Conservation (phyloP, 2,329 filamentous ascomycete genomes). For the Cadophora sp. region DNA sequence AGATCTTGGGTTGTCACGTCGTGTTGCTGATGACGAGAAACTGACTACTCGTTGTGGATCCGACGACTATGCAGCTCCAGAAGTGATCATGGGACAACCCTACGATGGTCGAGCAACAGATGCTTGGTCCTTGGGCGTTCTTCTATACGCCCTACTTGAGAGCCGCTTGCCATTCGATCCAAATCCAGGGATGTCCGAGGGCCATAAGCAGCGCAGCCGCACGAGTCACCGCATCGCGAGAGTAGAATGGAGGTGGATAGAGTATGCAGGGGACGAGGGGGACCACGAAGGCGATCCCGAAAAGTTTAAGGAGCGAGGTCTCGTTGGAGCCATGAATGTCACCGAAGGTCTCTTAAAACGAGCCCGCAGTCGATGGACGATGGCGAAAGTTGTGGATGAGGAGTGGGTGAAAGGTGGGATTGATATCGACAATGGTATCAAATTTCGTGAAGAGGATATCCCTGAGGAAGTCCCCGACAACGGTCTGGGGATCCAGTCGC, state of each 20-base stretch:
- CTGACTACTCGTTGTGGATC: conserved; percentile 94
- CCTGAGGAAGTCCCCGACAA: conserved; percentile 37
- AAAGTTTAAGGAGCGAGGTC: conserved; percentile 67
- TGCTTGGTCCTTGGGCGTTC: conserved; percentile 92
- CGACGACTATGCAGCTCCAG: conserved; percentile 96
- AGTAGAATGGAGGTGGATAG: conserved; percentile 94
- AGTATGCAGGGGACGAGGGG: conserved; percentile 82
- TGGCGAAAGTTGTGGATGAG: conserved; percentile 74
- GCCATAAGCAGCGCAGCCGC: conserved; percentile 76
- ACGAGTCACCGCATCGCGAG: conserved; percentile 94
- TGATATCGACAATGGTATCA: conserved; percentile 66
- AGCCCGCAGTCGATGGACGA: conserved; percentile 76
- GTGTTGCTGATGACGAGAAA: conserved; percentile 84
- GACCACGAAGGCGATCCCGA: conserved; percentile 76
- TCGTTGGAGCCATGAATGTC: conserved; percentile 78
- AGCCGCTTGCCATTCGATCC: conserved; percentile 93
- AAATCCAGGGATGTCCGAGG: conserved; percentile 79
- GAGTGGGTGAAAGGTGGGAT: conserved; percentile 83
- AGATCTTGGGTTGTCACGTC: conserved; percentile 87
- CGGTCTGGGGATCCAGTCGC: conserved; percentile 1
- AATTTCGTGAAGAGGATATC: conserved; percentile 60
- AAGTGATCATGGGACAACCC: conserved; percentile 92
- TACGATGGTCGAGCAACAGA: conserved; percentile 94
- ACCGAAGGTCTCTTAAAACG: conserved; percentile 87
- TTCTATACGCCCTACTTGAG: conserved; percentile 93